A percentile compares a stretch with the other conserved stretches of the same genome.
These are phyloP conservation scores for Emergomyces africanus DNA, from an alignment of 2,329 filamentous ascomycete species.

Conservation along the genomic window DNA sequence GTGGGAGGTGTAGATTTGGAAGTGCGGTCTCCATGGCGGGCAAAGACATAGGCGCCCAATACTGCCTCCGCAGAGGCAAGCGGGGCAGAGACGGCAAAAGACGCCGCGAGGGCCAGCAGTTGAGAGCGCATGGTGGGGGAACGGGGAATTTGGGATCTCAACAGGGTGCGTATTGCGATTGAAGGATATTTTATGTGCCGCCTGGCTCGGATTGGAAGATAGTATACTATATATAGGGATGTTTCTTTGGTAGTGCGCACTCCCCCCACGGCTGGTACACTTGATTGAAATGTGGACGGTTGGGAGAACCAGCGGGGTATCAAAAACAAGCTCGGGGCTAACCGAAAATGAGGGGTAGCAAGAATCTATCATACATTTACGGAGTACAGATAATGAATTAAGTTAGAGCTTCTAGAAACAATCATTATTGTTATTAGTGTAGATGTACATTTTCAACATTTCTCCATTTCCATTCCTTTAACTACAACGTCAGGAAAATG, in stretches of 20 bases:
- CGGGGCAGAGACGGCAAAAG: slow-evolving; percentile 13
- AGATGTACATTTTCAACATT: no score
- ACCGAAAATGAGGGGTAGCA: not conserved
- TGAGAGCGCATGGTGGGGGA: not conserved
- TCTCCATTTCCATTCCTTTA: no score
- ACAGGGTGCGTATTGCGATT: not conserved
- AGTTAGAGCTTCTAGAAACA: no score
- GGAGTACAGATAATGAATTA: no score
- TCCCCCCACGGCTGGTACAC: no score
- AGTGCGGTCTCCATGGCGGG: slow-evolving; percentile 80
- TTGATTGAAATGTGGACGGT: not conserved
- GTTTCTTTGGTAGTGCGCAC: no score
- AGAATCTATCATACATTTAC: no score
- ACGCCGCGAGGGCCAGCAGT: slow-evolving; percentile 7
- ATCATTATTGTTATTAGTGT: no score
- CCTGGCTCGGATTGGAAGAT: not conserved
- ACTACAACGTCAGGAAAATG: no score
- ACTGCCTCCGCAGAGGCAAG: slow-evolving; percentile 48
- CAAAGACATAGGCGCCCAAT: slow-evolving; percentile 74
- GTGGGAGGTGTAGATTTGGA: slow-evolving; percentile 61
- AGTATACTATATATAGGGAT: not conserved
- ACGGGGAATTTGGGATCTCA: not conserved
- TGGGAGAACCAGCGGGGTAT: not conserved
- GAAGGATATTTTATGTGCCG: not conserved
- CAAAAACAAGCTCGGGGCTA: not conserved